Percentiles rank a stretch among this genome's conserved stretches.
These are phyloP conservation scores for Taphrina pruni DNA, from an alignment of 1,139 yeast species.

Conservation along the genomic window DNA sequence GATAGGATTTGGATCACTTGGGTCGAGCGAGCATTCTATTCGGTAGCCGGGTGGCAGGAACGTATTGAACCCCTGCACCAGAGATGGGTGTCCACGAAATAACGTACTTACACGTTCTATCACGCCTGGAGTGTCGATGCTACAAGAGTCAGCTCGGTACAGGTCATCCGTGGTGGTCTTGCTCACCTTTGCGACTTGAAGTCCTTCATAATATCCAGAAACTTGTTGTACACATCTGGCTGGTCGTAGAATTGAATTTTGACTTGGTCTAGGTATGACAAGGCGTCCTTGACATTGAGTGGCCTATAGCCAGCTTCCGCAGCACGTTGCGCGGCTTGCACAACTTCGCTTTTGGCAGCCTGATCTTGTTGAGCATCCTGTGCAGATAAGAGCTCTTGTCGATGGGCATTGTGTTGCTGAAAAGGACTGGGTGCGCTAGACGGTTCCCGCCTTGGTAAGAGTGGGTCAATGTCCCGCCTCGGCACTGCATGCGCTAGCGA, in stretches of 20 bases:
- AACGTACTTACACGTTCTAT: conserved; percentile 90
- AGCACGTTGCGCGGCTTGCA: conserved; percentile 32
- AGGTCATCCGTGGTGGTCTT: conserved; percentile 12
- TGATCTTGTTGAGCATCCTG: conserved; percentile 34
- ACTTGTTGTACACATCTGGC: conserved; percentile 95
- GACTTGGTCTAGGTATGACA: conserved; percentile 92
- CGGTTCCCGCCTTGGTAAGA: conserved; percentile 4
- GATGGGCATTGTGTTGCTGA: conserved; percentile 2
- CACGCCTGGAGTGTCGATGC: conserved; percentile 97
- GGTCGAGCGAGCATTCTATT: conserved; percentile 88
- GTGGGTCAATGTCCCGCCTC: conserved; percentile 16
- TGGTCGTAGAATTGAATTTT: conserved; percentile 88
- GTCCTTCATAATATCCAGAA: conserved; percentile 96
- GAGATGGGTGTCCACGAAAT: conserved; percentile 88
- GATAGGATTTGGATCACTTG: conserved; percentile 89
- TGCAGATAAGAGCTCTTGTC: conserved; percentile 3
- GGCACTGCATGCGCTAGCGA: conserved; percentile 19
- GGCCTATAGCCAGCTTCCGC: conserved; percentile 68
- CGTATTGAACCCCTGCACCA: conserved; percentile 96
- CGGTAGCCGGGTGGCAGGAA: conserved; percentile 96
- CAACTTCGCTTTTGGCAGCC: conserved; percentile 21
- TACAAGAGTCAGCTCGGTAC: conserved; percentile 46
- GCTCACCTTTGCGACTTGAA: conserved; percentile 84
- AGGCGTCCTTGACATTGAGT: conserved; percentile 92
- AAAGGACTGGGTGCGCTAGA: conserved; percentile 9